phyloP scores from a whole-genome alignment of 768 basidiomycete genomes.

The Panellus pusillus region DNA sequence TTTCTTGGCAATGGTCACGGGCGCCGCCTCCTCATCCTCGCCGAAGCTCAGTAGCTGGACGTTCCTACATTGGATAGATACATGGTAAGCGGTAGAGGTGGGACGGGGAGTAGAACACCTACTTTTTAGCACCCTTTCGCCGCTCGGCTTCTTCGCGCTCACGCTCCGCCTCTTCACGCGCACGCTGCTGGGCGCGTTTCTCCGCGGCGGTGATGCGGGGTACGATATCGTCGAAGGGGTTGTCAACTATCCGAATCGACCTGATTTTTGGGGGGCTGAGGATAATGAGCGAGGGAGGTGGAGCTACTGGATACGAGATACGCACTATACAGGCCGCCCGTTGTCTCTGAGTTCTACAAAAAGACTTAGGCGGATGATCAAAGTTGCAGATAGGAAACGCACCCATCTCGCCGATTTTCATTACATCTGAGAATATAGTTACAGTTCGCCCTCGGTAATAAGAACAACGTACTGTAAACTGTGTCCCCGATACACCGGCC shows the following conservation, averaged over 20 bases:
- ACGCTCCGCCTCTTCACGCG: conserved; percentile 70
- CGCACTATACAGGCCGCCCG: conserved; percentile 81
- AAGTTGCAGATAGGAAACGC: conserved; percentile 24
- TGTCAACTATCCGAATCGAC: conserved; percentile 80
- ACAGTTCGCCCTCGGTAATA: neutral
- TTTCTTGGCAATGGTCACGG: conserved; percentile 68
- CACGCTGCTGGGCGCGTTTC: conserved; percentile 79
- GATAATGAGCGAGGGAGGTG: neutral
- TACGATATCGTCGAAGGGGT: conserved; percentile 93
- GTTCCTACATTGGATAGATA: conserved; percentile 52
- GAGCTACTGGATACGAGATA: conserved; percentile 12
- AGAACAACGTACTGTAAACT: conserved; percentile 68
- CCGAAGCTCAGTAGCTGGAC: conserved; percentile 89
- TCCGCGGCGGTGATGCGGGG: conserved; percentile 96
- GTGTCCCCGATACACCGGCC: conserved; percentile 90
- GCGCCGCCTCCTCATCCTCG: conserved; percentile 61
- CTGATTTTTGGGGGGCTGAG: conserved; percentile 91
- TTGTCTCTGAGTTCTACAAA: conserved; percentile 68
- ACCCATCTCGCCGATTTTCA: conserved; percentile 93
- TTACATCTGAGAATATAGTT: conserved; percentile 57
- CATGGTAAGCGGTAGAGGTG: neutral
- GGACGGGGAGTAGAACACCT: conserved; percentile 24
- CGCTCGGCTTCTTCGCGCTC: conserved; percentile 77
- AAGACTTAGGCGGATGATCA: neutral
- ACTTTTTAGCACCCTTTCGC: conserved; percentile 88